phyloP scores from a whole-genome alignment of 805 yeast genomes.

The Candida verbasci region DNA sequence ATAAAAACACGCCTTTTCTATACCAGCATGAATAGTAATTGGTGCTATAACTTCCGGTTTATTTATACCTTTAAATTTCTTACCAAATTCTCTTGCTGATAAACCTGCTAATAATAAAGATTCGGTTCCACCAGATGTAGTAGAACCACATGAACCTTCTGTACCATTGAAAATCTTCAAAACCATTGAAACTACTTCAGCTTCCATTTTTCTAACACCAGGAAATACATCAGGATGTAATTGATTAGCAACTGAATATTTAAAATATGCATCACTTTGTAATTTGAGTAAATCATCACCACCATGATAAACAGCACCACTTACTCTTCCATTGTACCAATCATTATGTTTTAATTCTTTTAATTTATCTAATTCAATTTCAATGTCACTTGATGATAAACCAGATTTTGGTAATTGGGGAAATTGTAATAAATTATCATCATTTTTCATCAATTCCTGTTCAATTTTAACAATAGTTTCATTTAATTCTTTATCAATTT shows the following conservation, averaged over 20 bases:
- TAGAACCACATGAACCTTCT: constrained; percentile 53
- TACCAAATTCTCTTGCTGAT: constrained; percentile 80
- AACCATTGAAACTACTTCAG: constrained; percentile 92
- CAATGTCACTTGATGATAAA: constrained; percentile 41
- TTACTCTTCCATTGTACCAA: constrained; percentile 82
- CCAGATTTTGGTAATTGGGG: constrained; percentile 59
- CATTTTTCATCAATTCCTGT: constrained; percentile 51
- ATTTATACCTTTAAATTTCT: constrained; percentile 48
- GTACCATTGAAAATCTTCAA: constrained; percentile 81
- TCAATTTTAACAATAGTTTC: constrained; percentile 50
- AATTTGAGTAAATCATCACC: constrained; percentile 71
- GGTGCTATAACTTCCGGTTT: constrained; percentile 90
- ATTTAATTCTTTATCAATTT: constrained; percentile 58
- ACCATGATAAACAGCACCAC: constrained; percentile 97
- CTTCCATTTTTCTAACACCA: constrained; percentile 92
- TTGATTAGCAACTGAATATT: constrained; percentile 86
- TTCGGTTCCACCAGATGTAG: constrained; percentile 95
- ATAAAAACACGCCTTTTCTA: constrained; percentile 88
- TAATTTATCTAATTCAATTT: constrained; percentile 47
- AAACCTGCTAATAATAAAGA: constrained; percentile 81
- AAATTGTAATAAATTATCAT: constrained; percentile 42
- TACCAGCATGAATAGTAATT: constrained; percentile 87
- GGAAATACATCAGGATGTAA: constrained; percentile 97
- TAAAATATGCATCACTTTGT: constrained; percentile 72
- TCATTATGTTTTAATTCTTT: constrained; percentile 57